phyloP scores from a whole-genome alignment of 2,329 filamentous ascomycete species.

The Basipetospora chlamydospora region DNA sequence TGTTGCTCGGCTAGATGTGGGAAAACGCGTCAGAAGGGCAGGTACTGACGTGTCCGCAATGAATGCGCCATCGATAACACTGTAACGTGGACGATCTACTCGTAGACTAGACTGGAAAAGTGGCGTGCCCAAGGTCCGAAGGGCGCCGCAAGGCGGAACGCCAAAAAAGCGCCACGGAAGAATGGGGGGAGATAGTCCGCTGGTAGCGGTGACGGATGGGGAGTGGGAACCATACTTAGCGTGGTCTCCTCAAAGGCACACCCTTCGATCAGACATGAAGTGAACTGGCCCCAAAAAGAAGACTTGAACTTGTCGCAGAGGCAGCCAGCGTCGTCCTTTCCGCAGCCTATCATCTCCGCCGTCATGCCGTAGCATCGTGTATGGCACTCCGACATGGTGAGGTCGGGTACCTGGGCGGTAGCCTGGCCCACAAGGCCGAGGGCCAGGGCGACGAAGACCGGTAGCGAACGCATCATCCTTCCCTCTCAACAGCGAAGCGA shows the following conservation, averaged over 20 bases:
- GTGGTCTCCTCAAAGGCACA: slow-evolving; percentile 3
- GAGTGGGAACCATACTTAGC: slow-evolving; percentile 6
- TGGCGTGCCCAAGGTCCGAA: too few species aligned
- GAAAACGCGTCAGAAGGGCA: too few species aligned
- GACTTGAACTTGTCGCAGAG: slow-evolving; percentile 5
- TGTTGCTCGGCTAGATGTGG: too few species aligned
- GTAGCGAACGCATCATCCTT: slow-evolving; percentile 32
- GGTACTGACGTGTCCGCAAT: too few species aligned
- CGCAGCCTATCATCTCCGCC: slow-evolving; percentile 6
- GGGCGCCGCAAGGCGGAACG: too few species aligned
- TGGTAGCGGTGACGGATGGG: slow-evolving; percentile 1
- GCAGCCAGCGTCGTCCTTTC: slow-evolving; percentile 5
- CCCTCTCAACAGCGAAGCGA: too few species aligned
- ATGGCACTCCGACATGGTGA: slow-evolving; percentile 7
- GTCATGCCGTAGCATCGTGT: slow-evolving; percentile 8
- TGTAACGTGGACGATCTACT: too few species aligned
- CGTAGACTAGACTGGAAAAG: too few species aligned
- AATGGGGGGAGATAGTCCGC: neutral
- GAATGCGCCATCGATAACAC: too few species aligned
- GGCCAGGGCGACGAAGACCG: neutral
- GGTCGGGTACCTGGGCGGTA: slow-evolving; percentile 4
- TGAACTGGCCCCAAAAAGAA: slow-evolving; percentile 7
- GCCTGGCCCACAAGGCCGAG: neutral
- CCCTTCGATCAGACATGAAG: slow-evolving; percentile 9
- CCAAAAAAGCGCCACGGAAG: too few species aligned